Conservation (phyloP, 2,329 filamentous ascomycete genomes). For the Aureobasidium sp. region DNA sequence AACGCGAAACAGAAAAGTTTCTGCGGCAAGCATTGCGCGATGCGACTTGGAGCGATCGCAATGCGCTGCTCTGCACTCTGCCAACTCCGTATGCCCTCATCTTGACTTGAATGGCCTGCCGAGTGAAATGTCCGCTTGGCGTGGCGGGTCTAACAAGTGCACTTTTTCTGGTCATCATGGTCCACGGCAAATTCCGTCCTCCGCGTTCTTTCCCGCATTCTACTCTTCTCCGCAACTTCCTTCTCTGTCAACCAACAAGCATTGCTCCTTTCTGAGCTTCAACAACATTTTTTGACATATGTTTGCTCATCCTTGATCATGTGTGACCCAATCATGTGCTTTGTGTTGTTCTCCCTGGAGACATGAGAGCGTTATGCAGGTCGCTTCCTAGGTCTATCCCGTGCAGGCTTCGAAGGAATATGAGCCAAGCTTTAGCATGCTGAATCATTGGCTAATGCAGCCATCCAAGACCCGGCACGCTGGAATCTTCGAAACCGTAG, state of each 20-base stretch:
- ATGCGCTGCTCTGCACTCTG: constrained; percentile 13
- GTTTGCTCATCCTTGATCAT: too few species aligned
- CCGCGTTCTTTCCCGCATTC: background rate
- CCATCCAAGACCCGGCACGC: background rate
- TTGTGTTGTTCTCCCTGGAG: background rate
- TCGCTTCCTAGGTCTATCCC: background rate
- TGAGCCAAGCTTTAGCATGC: background rate
- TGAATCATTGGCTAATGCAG: background rate
- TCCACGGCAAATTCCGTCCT: background rate
- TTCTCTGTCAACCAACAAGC: background rate
- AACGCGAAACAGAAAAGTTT: constrained; percentile 9
- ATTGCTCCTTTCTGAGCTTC: background rate
- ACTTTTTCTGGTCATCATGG: constrained; percentile 9
- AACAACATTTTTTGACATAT: too few species aligned
- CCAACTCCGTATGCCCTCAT: constrained; percentile 16
- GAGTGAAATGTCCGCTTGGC: background rate
- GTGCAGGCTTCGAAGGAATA: background rate
- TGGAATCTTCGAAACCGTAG: too few species aligned
- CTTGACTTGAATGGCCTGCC: background rate
- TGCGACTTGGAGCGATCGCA: constrained; percentile 15
- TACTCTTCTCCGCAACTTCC: background rate
- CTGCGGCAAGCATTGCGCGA: constrained; percentile 8
- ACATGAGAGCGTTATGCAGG: background rate
- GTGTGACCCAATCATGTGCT: too few species aligned
- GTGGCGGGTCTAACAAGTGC: constrained; percentile 1